A percentile compares a stretch with the other conserved stretches of the same genome.
Evolutionary conservation across 768 basidiomycete genomes (phyloP).

Genomic region (Macrolepiota fuliginosa): DNA sequence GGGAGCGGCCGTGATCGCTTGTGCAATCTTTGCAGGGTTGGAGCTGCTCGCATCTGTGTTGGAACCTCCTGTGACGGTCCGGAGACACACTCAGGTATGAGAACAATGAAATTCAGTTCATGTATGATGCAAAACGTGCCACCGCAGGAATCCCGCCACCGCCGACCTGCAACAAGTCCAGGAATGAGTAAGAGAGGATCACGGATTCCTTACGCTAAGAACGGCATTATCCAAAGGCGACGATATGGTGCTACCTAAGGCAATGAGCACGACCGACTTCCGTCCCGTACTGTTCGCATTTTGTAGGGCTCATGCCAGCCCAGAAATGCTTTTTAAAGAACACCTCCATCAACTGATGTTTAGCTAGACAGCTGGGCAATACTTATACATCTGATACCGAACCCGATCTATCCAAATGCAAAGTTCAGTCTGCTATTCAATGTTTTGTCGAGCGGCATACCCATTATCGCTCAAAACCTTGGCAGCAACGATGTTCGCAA

Average conservation of each 20-base stretch:
- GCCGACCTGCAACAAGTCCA: not conserved
- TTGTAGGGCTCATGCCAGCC: not conserved
- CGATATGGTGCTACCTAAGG: not conserved
- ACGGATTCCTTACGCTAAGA: not conserved
- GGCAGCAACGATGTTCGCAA: conserved; percentile 33
- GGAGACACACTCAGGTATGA: not conserved
- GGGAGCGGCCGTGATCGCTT: conserved; percentile 16
- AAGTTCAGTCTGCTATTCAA: not conserved
- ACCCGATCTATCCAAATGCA: not conserved
- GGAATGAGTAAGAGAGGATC: not conserved
- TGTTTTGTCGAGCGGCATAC: conserved; percentile 9
- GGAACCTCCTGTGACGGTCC: conserved; percentile 11
- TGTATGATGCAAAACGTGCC: not conserved
- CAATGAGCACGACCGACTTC: not conserved
- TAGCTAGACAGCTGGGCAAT: not conserved
- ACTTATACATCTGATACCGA: not conserved
- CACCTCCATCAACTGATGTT: not conserved
- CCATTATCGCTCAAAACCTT: conserved; percentile 35
- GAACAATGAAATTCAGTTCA: not conserved
- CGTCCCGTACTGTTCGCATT: not conserved
- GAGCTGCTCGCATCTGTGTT: conserved; percentile 11
- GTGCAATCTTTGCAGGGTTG: conserved; percentile 13
- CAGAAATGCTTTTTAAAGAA: not conserved
- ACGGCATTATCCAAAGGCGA: not conserved
- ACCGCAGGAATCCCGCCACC: not conserved